A percentile compares a stretch with the other conserved stretches of the same genome.
These are phyloP conservation scores for Hortiboletus rubellus DNA, from an alignment of 1,284 basidiomycete species.

Conservation along the genomic window DNA sequence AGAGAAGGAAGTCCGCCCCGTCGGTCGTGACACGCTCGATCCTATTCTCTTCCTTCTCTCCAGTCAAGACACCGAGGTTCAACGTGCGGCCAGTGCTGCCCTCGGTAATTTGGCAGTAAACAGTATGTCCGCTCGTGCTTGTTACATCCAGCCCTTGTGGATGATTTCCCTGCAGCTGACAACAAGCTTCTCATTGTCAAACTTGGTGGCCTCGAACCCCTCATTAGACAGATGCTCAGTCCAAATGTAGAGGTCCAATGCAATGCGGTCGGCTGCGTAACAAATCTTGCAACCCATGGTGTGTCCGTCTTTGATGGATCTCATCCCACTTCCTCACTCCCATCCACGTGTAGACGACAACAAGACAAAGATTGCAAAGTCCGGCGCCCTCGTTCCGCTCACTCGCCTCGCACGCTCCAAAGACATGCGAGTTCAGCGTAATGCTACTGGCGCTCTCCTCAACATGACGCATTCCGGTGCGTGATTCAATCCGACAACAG, in stretches of 20 bases:
- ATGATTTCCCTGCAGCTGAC: slow-evolving; percentile 64
- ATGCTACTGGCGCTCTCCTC: slow-evolving; percentile 95
- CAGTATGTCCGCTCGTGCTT: slow-evolving; percentile 58
- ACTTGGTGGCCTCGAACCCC: slow-evolving; percentile 94
- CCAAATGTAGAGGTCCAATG: slow-evolving; percentile 99
- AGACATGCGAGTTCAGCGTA: slow-evolving; percentile 99
- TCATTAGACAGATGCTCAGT: slow-evolving; percentile 98
- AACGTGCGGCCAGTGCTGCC: slow-evolving; percentile 97
- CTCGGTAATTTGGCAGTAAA: slow-evolving; percentile 98
- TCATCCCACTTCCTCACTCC: slow-evolving; percentile 1
- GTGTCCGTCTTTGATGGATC: slow-evolving; percentile 14
- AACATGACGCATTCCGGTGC: slow-evolving; percentile 99
- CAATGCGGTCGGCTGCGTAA: slow-evolving; percentile 99
- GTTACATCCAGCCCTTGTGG: slow-evolving; percentile 21
- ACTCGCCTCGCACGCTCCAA: slow-evolving; percentile 96
- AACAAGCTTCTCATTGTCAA: slow-evolving; percentile 99
- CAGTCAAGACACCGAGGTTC: slow-evolving; percentile 98
- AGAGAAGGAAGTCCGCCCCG: slow-evolving; percentile 98
- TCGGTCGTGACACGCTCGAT: slow-evolving; percentile 96
- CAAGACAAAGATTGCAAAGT: slow-evolving; percentile 99
- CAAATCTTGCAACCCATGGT: slow-evolving; percentile 98
- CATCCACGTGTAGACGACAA: slow-evolving; percentile 77
- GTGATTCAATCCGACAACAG: slow-evolving; percentile 23
- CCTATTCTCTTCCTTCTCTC: slow-evolving; percentile 97
- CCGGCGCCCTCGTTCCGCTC: slow-evolving; percentile 94